A percentile compares a stretch with the other conserved stretches of the same genome.
Conservation (phyloP, 768 basidiomycete genomes). For the Pleurotus ostreatus region DNA sequence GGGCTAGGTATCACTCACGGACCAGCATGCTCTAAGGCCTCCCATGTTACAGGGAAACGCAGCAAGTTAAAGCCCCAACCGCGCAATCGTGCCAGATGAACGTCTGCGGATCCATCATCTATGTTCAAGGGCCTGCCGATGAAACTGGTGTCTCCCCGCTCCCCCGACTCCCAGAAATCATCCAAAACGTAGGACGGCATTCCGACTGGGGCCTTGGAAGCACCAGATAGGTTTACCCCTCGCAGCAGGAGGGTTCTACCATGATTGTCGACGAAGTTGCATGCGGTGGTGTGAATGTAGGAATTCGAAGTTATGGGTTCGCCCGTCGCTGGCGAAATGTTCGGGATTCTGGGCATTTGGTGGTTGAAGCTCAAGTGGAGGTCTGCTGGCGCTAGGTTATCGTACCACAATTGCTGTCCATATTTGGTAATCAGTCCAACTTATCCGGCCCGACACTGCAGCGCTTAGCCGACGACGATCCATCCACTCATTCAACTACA, state of each 20-base stretch:
- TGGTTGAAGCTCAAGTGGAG: neutral
- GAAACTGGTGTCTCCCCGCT: slow-evolving; percentile 67
- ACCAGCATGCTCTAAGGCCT: slow-evolving; percentile 88
- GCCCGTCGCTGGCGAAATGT: slow-evolving; percentile 55
- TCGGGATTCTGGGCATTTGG: slow-evolving; percentile 53
- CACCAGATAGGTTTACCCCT: slow-evolving; percentile 93
- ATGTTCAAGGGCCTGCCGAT: slow-evolving; percentile 75
- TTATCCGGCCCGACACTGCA: no score
- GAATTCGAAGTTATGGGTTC: slow-evolving; percentile 34
- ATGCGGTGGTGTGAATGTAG: slow-evolving; percentile 63
- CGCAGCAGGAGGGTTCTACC: slow-evolving; percentile 81
- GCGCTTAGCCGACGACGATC: no score
- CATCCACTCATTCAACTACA: no score
- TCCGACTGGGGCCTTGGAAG: slow-evolving; percentile 77
- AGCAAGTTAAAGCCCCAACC: slow-evolving; percentile 95
- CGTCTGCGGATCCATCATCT: slow-evolving; percentile 81
- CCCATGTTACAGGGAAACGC: slow-evolving; percentile 89
- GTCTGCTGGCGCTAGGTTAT: neutral
- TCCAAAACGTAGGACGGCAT: slow-evolving; percentile 66
- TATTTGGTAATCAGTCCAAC: neutral
- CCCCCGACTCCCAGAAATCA: slow-evolving; percentile 80
- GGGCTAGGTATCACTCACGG: slow-evolving; percentile 62
- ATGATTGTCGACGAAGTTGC: slow-evolving; percentile 67
- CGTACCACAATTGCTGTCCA: neutral
- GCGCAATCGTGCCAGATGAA: slow-evolving; percentile 78